These are phyloP conservation scores for Corniculantispora saksenae DNA, from an alignment of 2,329 filamentous ascomycete genomes.

Conservation along the genomic window DNA sequence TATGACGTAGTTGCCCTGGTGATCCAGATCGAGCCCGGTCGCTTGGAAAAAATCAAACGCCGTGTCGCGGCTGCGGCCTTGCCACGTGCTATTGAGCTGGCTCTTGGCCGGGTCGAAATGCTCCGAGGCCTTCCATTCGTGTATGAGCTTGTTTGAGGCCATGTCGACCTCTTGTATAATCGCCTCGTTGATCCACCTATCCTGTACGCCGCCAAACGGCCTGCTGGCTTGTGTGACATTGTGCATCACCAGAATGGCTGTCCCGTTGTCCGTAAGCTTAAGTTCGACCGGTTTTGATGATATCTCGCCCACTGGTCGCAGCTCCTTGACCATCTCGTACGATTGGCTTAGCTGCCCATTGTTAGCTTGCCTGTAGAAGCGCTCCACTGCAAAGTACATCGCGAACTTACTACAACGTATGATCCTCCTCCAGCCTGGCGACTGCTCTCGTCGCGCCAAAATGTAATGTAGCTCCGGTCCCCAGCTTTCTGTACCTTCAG, in stretches of 20 bases:
- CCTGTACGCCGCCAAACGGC: slow-evolving; percentile 25
- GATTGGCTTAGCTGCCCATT: slow-evolving; percentile 32
- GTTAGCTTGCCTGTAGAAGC: background rate
- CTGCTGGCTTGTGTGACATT: slow-evolving; percentile 30
- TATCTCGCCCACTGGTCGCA: slow-evolving; percentile 27
- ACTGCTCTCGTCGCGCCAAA: slow-evolving; percentile 44
- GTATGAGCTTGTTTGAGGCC: slow-evolving; percentile 48
- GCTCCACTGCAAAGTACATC: background rate
- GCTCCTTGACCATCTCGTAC: slow-evolving; percentile 31
- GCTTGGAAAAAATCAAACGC: slow-evolving; percentile 60
- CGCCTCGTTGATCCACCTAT: slow-evolving; percentile 35
- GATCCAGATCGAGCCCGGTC: slow-evolving; percentile 57
- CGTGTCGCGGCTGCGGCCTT: slow-evolving; percentile 25
- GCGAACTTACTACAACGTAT: slow-evolving; percentile 46
- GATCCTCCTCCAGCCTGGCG: slow-evolving; percentile 47
- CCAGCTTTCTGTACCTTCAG: slow-evolving; percentile 27
- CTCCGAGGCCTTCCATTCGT: slow-evolving; percentile 44
- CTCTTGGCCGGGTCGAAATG: slow-evolving; percentile 29
- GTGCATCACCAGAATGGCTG: slow-evolving; percentile 43
- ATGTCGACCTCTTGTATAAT: slow-evolving; percentile 50
- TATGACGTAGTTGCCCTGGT: slow-evolving; percentile 51
- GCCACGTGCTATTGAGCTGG: slow-evolving; percentile 22
- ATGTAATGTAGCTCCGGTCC: slow-evolving; percentile 24
- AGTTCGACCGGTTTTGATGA: slow-evolving; percentile 40
- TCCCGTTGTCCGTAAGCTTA: slow-evolving; percentile 40